These are phyloP conservation scores for Symbiodinium natans DNA, from an alignment of 73 alveolate species.

Conservation along the genomic window DNA sequence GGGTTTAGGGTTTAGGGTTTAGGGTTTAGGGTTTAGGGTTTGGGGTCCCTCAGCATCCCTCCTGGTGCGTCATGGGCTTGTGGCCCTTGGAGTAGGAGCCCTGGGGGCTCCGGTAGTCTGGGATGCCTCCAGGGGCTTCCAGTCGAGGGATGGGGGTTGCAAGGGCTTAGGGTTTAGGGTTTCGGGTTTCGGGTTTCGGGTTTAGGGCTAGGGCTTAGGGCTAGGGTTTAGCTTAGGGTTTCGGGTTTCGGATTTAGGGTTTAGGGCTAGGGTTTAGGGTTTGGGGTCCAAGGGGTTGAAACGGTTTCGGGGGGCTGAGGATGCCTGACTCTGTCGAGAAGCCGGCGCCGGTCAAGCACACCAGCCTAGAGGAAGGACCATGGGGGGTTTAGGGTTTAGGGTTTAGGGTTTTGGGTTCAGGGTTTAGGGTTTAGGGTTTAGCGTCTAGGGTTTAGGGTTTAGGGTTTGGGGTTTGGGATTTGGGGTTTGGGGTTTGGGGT, in stretches of 20 bases:
- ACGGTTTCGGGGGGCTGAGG: slow-evolving; percentile 58
- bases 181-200: too few species aligned
- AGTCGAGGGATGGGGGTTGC: too few species aligned
- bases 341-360: slow-evolving; percentile 95
- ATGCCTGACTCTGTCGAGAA: slow-evolving; percentile 95
- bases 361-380: background rate
- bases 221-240: too few species aligned
- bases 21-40: too few species aligned
- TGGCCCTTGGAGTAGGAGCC: slow-evolving; percentile 95
- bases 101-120: slow-evolving; percentile 94
- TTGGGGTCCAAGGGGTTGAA: too few species aligned
- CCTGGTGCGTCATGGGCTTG: slow-evolving; percentile 93
- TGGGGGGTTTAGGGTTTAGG: background rate
- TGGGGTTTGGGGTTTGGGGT: background rate
- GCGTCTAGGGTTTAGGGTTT: background rate
- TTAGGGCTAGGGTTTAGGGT: too few species aligned
- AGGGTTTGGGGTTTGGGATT: background rate
- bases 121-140: background rate
- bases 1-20: too few species aligned
- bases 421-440: background rate
- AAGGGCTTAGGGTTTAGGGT: too few species aligned
- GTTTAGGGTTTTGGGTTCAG: background rate
- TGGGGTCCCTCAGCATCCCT: background rate
- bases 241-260: too few species aligned
- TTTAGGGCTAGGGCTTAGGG: too few species aligned